Conservation (phyloP, 2,329 filamentous ascomycete species). For the Nannizziopsis arthrosporioides region DNA sequence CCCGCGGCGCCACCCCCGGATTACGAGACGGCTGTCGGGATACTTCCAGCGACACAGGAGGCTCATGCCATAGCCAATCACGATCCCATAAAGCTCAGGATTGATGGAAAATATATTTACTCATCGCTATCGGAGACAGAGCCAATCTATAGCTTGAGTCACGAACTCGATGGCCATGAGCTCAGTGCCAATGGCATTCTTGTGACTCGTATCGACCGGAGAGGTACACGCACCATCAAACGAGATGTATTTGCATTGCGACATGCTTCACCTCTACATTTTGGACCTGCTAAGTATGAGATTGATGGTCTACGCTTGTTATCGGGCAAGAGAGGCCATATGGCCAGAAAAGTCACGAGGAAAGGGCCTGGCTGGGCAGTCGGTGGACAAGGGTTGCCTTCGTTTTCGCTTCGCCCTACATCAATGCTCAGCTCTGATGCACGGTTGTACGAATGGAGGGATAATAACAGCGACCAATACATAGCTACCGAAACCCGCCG, state of each 20-base stretch:
- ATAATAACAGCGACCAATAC: conserved; percentile 6
- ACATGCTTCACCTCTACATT: conserved; percentile 6
- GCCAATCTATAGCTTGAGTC: conserved; percentile 16
- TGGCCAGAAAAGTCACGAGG: conserved; percentile 11
- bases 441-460: conserved; percentile 15
- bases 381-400: conserved; percentile 12
- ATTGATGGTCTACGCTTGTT: conserved; percentile 14
- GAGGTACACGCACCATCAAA: background rate
- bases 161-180: conserved; percentile 16
- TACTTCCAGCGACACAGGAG: background rate
- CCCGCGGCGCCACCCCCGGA: conserved; percentile 10
- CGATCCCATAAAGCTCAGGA: conserved; percentile 10
- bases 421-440: background rate
- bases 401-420: conserved; percentile 9
- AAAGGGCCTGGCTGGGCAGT: conserved; percentile 13
- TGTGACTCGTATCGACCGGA: conserved; percentile 13
- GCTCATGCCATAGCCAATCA: background rate
- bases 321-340: conserved; percentile 12
- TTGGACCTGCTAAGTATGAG: conserved; percentile 10
- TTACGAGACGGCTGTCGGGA: conserved; percentile 11
- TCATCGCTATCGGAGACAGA: conserved; percentile 8
- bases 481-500: conserved; percentile 14
- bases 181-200: conserved; percentile 11
- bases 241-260: conserved; percentile 15
- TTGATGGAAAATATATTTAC: conserved; percentile 13